Evolutionary conservation across 176 grass and related monocot genomes (phyloP).

Genomic region (Typha latifolia): DNA sequence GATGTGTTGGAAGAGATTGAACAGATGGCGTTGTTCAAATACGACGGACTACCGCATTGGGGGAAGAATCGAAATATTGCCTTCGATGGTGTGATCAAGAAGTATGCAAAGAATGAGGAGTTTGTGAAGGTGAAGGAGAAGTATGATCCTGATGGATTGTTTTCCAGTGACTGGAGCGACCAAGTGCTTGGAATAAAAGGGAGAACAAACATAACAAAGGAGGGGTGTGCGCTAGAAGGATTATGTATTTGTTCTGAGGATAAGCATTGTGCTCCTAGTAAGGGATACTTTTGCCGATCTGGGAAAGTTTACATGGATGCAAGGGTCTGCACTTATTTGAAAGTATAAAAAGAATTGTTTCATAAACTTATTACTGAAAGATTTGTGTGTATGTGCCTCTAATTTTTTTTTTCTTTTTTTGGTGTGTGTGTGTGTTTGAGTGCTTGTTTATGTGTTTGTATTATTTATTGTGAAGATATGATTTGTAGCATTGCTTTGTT

Average conservation of each 20-base stretch:
- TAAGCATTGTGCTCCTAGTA: constrained; percentile 47
- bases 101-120: constrained; percentile 16
- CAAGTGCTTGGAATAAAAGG: constrained; percentile 41
- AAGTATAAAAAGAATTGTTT: neutral
- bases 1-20: constrained; percentile 67
- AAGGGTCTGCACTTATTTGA: constrained; percentile 35
- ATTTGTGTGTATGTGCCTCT: too few relatives aligned
- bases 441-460: too few relatives aligned
- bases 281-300: constrained; percentile 41
- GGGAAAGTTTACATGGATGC: constrained; percentile 49
- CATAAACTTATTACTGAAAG: too few relatives aligned
- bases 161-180: constrained; percentile 62
- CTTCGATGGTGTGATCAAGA: constrained; percentile 28
- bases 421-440: too few relatives aligned
- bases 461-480: too few relatives aligned
- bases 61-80: constrained; percentile 70
- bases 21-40: constrained; percentile 71
- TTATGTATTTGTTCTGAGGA: constrained; percentile 53
- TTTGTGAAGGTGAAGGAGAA: constrained; percentile 38
- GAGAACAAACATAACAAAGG: constrained; percentile 2
- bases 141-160: constrained; percentile 39
- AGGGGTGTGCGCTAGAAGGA: constrained; percentile 51
- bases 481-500: too few relatives aligned
- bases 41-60: constrained; percentile 59
- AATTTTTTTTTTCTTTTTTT: too few relatives aligned